These are phyloP conservation scores for Bipolaris oryzae DNA, from an alignment of 2,329 filamentous ascomycete species.

Conservation along the genomic window DNA sequence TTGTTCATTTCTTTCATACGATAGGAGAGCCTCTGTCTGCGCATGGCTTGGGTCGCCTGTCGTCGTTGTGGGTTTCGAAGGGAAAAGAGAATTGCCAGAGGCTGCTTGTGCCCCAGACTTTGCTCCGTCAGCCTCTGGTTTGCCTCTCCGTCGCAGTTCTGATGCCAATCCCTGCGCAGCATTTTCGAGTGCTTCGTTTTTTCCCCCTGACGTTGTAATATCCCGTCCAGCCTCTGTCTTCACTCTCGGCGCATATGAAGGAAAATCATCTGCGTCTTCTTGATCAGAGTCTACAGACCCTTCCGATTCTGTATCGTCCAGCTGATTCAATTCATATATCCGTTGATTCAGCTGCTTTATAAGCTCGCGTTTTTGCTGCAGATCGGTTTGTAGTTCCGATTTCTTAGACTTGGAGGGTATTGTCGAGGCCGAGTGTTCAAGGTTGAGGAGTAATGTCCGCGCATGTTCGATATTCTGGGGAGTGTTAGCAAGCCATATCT, in stretches of 20 bases:
- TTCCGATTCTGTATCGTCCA: constrained; percentile 50
- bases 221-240: constrained; percentile 43
- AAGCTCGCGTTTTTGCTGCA: constrained; percentile 68
- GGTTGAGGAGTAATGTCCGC: constrained; percentile 68
- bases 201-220: constrained; percentile 31
- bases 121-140: constrained; percentile 24
- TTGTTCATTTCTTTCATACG: constrained; percentile 80
- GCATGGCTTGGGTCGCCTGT: constrained; percentile 36
- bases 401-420: constrained; percentile 55
- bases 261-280: constrained; percentile 52
- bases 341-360: constrained; percentile 70
- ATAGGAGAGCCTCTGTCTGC: constrained; percentile 69
- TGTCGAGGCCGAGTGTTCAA: constrained; percentile 71
- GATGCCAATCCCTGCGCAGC: constrained; percentile 45
- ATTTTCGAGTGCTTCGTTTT: constrained; percentile 42
- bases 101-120: constrained; percentile 30
- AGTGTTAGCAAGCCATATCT: constrained; percentile 5
- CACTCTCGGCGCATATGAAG: constrained; percentile 51
- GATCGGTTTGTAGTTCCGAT: constrained; percentile 66
- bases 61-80: constrained; percentile 38
- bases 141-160: constrained; percentile 42
- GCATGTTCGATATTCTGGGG: constrained; percentile 74
- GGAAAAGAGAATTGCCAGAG: constrained; percentile 51
- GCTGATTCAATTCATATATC: constrained; percentile 70
- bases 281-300: constrained; percentile 48